These are phyloP conservation scores for Kwoniella heveanensis DNA, from an alignment of 768 basidiomycete genomes.

Conservation along the genomic window DNA sequence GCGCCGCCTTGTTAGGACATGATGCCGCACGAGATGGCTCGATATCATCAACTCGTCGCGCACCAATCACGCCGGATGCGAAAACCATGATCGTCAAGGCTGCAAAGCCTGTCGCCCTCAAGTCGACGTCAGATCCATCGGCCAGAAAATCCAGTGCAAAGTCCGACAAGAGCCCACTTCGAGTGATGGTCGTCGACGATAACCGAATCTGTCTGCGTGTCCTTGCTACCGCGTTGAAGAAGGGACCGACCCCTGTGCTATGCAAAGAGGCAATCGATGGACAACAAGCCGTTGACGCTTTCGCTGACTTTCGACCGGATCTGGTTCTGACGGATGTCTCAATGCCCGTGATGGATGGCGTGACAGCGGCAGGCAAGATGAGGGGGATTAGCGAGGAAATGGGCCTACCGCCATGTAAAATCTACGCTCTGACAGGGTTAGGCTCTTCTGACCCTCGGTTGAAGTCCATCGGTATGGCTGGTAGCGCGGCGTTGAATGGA, in stretches of 20 bases:
- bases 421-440: slow-evolving; percentile 46
- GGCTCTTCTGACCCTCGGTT: slow-evolving; percentile 43
- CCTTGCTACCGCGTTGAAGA: slow-evolving; percentile 28
- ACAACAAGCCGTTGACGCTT: slow-evolving; percentile 31
- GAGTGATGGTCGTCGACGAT: slow-evolving; percentile 43
- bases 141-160: neutral
- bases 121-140: neutral
- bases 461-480: slow-evolving; percentile 33
- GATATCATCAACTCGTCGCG: neutral
- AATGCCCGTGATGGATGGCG: slow-evolving; percentile 50
- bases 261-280: slow-evolving; percentile 34
- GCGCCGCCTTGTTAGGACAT: neutral
- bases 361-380: slow-evolving; percentile 37
- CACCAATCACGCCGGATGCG: neutral
- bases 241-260: slow-evolving; percentile 12
- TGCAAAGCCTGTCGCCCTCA: neutral
- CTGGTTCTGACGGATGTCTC: slow-evolving; percentile 46
- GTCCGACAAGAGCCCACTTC: neutral
- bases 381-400: slow-evolving; percentile 22
- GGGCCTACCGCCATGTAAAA: slow-evolving; percentile 9
- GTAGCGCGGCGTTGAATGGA: slow-evolving; percentile 40
- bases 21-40: neutral
- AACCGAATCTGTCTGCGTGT: slow-evolving; percentile 39
- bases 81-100: neutral
- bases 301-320: slow-evolving; percentile 31